These are phyloP conservation scores for Hebeloma cylindrosporum DNA, from an alignment of 768 basidiomycete genomes.

Conservation along the genomic window DNA sequence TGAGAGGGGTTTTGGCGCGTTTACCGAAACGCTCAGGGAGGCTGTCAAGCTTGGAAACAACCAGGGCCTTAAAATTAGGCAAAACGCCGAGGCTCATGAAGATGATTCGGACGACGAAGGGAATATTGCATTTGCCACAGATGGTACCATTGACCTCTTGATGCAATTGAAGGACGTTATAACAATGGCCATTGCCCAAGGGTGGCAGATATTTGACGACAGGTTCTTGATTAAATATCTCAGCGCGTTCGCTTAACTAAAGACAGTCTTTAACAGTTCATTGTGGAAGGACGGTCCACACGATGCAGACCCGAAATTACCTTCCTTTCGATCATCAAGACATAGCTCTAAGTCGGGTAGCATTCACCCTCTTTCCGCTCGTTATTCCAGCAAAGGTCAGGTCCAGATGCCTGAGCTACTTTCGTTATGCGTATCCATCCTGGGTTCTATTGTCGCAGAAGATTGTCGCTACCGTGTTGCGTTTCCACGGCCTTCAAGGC, in stretches of 20 bases:
- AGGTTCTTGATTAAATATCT: conserved; percentile 13
- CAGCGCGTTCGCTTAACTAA: not conserved
- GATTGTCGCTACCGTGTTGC: conserved; percentile 70
- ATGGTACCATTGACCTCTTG: conserved; percentile 64
- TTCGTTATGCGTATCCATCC: conserved; percentile 55
- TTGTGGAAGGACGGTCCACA: no score
- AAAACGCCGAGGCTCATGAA: conserved; percentile 21
- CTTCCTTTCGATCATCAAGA: conserved; percentile 48
- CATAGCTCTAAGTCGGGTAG: conserved; percentile 42
- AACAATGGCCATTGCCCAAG: conserved; percentile 51
- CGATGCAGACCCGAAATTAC: conserved; percentile 27
- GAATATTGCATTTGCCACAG: conserved; percentile 54
- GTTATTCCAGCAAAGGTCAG: conserved; percentile 37
- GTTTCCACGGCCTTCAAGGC: conserved; percentile 59
- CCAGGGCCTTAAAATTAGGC: conserved; percentile 20
- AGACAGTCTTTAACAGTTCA: no score
- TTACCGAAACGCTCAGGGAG: conserved; percentile 46
- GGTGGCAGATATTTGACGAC: conserved; percentile 66
- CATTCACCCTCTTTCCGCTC: conserved; percentile 57
- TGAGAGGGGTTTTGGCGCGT: conserved; percentile 38
- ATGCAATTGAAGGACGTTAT: conserved; percentile 61
- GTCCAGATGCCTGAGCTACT: conserved; percentile 52
- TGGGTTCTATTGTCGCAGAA: conserved; percentile 64
- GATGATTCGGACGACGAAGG: conserved; percentile 54
- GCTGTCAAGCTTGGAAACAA: conserved; percentile 38